Conservation (phyloP, 495 filamentous ascomycete genomes). For the Hypoxylon intermedium region DNA sequence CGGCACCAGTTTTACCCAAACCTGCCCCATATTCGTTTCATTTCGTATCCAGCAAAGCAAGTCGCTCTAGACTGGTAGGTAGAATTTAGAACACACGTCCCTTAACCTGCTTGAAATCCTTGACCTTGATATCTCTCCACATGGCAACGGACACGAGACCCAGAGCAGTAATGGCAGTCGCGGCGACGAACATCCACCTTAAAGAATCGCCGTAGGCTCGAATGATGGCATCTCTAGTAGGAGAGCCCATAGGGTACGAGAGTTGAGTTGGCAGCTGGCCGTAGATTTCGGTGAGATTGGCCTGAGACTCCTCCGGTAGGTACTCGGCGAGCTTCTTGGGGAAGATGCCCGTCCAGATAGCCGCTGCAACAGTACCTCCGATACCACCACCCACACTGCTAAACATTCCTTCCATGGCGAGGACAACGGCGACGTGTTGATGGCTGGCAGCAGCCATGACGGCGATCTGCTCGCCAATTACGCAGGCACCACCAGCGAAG, state of each 20-base stretch:
- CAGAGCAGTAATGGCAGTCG: constrained; percentile 43
- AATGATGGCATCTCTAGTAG: constrained; percentile 52
- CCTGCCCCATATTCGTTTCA: no score
- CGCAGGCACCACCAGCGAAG: constrained; percentile 12
- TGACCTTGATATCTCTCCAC: constrained; percentile 54
- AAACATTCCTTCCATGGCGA: constrained; percentile 62
- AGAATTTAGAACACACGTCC: constrained; percentile 30
- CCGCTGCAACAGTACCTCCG: constrained; percentile 59
- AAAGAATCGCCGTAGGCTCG: constrained; percentile 55
- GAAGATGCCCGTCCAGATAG: constrained; percentile 64
- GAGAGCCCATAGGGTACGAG: constrained; percentile 50
- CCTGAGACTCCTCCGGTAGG: constrained; percentile 50
- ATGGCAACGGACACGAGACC: constrained; percentile 45
- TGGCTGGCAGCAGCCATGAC: constrained; percentile 63
- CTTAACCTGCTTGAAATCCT: constrained; percentile 43
- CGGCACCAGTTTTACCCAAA: no score
- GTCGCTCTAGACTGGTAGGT: no score
- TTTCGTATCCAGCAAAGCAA: no score
- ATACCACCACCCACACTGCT: constrained; percentile 61
- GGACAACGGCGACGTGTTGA: constrained; percentile 61
- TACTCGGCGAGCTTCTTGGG: constrained; percentile 48
- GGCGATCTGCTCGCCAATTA: constrained; percentile 62
- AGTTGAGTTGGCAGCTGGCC: constrained; percentile 52
- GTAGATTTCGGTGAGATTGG: constrained; percentile 49
- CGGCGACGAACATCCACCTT: constrained; percentile 52